Conservation (phyloP, 352 stramenopile genomes). For the Pythium myriotylum region DNA sequence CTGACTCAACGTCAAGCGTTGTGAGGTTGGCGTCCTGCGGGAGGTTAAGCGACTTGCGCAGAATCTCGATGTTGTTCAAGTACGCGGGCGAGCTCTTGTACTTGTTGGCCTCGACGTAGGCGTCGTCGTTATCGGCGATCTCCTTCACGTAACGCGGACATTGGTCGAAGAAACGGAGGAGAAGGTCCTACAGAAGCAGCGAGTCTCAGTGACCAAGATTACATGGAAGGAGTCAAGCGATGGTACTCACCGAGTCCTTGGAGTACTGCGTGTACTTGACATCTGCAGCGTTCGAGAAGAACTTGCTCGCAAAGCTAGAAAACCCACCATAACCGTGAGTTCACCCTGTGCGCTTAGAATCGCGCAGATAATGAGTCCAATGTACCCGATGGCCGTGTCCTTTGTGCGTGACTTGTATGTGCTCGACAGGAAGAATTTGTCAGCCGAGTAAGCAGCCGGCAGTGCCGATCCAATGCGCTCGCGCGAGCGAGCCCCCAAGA, state of each 20-base stretch:
- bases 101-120: slow-evolving; percentile 6
- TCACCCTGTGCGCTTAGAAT: background rate
- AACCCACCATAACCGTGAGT: background rate
- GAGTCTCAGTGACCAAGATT: background rate
- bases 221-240: background rate
- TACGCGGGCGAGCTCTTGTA: slow-evolving; percentile 18
- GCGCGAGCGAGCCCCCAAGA: slow-evolving; percentile 13
- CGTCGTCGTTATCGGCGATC: slow-evolving; percentile 46
- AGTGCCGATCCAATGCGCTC: slow-evolving; percentile 9
- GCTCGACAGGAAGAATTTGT: slow-evolving; percentile 53
- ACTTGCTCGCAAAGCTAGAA: slow-evolving; percentile 34
- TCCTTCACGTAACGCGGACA: slow-evolving; percentile 54
- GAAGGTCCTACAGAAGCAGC: slow-evolving; percentile 30
- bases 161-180: slow-evolving; percentile 64
- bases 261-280: slow-evolving; percentile 44
- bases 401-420: slow-evolving; percentile 56
- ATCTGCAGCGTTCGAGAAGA: slow-evolving; percentile 50
- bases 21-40: slow-evolving; percentile 14
- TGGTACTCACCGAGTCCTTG: slow-evolving; percentile 15
- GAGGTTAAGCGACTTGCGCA: slow-evolving; percentile 21
- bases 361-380: slow-evolving; percentile 36
- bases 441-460: slow-evolving; percentile 34
- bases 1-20: slow-evolving; percentile 16
- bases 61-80: slow-evolving; percentile 16
- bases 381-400: slow-evolving; percentile 53